Evolutionary conservation across 2,329 filamentous ascomycete genomes (phyloP).

Genomic region (Balansia obtecta): DNA sequence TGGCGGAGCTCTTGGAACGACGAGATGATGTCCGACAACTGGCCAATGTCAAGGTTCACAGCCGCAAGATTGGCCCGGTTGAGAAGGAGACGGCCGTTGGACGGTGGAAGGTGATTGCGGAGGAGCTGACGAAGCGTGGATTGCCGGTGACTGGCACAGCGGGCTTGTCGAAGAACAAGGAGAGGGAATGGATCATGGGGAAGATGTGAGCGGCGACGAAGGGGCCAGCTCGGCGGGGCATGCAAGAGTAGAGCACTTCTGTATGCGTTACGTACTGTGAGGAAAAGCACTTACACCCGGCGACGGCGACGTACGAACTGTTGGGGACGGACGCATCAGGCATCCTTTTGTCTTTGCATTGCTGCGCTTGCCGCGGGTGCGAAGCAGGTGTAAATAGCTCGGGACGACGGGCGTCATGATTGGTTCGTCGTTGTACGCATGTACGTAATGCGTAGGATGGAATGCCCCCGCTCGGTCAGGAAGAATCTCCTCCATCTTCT

Average conservation of each 20-base stretch:
- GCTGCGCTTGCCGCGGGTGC: no score
- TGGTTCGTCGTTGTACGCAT: neutral
- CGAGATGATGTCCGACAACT: constrained; percentile 34
- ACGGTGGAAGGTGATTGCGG: constrained; percentile 67
- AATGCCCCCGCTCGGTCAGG: no score
- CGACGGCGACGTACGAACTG: no score
- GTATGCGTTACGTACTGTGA: constrained; percentile 1
- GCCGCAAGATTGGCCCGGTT: constrained; percentile 53
- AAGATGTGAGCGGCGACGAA: constrained; percentile 15
- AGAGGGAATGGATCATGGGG: constrained; percentile 30
- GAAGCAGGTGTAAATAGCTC: no score
- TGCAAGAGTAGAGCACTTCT: constrained; percentile 1
- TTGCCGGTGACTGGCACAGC: constrained; percentile 43
- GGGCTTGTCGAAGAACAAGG: constrained; percentile 26
- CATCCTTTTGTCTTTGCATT: no score
- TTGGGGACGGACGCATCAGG: no score
- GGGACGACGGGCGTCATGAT: neutral
- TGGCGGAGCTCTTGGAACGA: constrained; percentile 46
- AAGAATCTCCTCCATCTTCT: no score
- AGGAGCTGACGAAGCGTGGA: constrained; percentile 50
- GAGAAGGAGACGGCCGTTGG: constrained; percentile 62
- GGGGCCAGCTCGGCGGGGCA: neutral
- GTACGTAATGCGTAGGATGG: neutral
- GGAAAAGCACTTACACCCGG: neutral
- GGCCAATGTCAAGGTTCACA: constrained; percentile 59